phyloP scores from a whole-genome alignment of 164 flowering plant genomes.

The Vitis rupestris region DNA sequence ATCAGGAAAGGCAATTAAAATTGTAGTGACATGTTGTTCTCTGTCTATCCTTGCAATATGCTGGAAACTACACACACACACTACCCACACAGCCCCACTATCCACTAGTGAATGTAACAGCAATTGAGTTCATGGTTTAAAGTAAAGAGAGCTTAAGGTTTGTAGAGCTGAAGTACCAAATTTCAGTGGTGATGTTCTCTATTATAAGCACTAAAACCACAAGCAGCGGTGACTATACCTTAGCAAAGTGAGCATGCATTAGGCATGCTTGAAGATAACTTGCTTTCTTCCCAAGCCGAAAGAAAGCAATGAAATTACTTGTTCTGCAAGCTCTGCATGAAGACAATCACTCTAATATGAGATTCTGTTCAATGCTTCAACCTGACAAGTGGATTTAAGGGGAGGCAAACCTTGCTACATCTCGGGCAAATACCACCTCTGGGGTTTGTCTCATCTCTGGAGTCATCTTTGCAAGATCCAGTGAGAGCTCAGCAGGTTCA shows the following conservation, averaged over 20 bases:
- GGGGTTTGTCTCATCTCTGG: conserved; percentile 77
- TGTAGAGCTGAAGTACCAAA: neutral
- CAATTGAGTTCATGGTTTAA: neutral
- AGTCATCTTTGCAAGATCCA: conserved; percentile 97
- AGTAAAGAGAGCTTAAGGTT: neutral
- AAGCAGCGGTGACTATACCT: conserved; percentile 49
- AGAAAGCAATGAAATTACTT: conserved; percentile 87
- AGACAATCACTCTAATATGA: conserved; percentile 13
- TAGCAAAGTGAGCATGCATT: conserved; percentile 98
- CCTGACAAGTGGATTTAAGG: neutral
- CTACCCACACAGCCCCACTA: neutral
- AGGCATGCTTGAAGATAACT: conserved; percentile 95
- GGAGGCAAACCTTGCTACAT: conserved; percentile 80
- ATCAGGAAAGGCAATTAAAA: too few relatives aligned
- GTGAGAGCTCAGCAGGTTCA: conserved; percentile 98
- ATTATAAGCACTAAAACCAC: neutral
- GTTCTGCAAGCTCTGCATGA: conserved; percentile 90
- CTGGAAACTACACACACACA: neutral
- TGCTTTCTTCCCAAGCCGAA: conserved; percentile 83
- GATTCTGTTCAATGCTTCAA: conserved; percentile 7
- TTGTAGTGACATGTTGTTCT: too few relatives aligned
- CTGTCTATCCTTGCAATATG: neutral
- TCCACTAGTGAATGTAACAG: neutral
- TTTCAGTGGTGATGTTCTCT: neutral
- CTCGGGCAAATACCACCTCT: conserved; percentile 92